Evolutionary conservation across 306 rosid genomes (phyloP).

Genomic region (Cajanus cajan): DNA sequence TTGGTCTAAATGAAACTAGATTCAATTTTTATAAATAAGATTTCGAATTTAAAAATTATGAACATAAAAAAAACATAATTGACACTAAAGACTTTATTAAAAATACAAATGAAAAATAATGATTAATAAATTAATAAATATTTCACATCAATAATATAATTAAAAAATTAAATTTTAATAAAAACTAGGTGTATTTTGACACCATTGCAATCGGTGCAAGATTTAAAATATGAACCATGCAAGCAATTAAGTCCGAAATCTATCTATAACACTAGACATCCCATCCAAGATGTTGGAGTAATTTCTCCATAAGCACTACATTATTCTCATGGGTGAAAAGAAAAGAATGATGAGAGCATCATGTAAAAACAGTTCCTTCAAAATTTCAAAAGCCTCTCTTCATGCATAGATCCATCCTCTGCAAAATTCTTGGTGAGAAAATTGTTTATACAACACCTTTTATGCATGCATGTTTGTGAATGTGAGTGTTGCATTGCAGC

Average conservation of each 20-base stretch:
- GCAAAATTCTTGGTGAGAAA: constrained; percentile 1
- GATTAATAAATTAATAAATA: too few relatives aligned
- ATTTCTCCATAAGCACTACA: not conserved
- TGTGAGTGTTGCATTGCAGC: not conserved
- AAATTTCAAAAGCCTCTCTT: constrained; percentile 43
- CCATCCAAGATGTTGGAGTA: not conserved
- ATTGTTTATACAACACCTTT: not conserved
- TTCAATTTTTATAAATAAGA: too few relatives aligned
- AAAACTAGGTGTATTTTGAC: not conserved
- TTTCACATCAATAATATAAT: too few relatives aligned
- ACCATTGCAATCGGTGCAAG: not conserved
- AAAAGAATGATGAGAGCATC: not conserved
- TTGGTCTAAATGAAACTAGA: too few relatives aligned
- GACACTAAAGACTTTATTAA: too few relatives aligned
- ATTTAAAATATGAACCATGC: not conserved
- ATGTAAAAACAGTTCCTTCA: constrained; percentile 64
- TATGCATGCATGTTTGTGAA: not conserved
- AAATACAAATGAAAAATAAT: too few relatives aligned
- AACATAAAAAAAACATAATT: too few relatives aligned
- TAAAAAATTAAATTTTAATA: too few relatives aligned
- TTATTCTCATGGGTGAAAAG: not conserved
- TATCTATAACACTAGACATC: not conserved
- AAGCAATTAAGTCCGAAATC: not conserved
- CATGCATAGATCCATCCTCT: not conserved
- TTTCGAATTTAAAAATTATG: too few relatives aligned